Evolutionary conservation across 169 alveolate species (phyloP), one percentile per base, ranked within the genome.

Genomic region (Pseudocohnilembus persalinus): DNA sequence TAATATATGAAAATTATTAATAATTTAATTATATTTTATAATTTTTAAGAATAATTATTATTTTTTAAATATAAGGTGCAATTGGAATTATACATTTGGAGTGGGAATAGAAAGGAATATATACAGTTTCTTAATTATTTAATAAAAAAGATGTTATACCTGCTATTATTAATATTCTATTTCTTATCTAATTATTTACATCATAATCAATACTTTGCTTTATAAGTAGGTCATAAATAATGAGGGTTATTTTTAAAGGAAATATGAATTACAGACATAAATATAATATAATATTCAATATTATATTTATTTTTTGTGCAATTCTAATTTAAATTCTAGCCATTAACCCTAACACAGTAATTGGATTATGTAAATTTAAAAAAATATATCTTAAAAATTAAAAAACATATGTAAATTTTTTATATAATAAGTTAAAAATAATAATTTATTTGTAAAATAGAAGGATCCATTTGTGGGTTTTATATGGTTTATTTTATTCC

Each of bases 401-500:
- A n/a, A n/a, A n/a, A n/a, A n/a, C n/a, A n/a, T n/a, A n/a, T n/a
- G n/a, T n/a, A n/a, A n/a, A n/a, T n/a, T n/a, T n/a, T n/a, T n/a
- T n/a, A n/a, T n/a, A n/a, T n/a, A n/a, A n/a, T n/a, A n/a, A n/a
- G n/a, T n/a, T n/a, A n/a, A n/a, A n/a, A n/a, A n/a, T n/a, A n/a
- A n/a, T n/a, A n/a, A n/a, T n/a, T n/a, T n/a, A n/a, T n/a, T n/a
- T n/a, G n/a, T n/a, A n/a, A n/a, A n/a, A n/a, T n/a, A n/a, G n/a
- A n/a, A n/a, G n/a, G n/a, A n/a, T n/a, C n/a, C n/a, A n/a, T n/a
- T n/a, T n/a, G n/a, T 74, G 90, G 90, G 24, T 86, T 86, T 81
- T 33, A 79, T 1, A 75, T 86, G 20, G 82, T 86, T 29, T 86
- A 86, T 81, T n/a, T 86, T 20, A 86, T 86, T 6, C 90, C 90